Percentiles rank a stretch among this genome's conserved stretches.
phyloP scores from a whole-genome alignment of 257 asterid species.

The Nicotiana attenuata region DNA sequence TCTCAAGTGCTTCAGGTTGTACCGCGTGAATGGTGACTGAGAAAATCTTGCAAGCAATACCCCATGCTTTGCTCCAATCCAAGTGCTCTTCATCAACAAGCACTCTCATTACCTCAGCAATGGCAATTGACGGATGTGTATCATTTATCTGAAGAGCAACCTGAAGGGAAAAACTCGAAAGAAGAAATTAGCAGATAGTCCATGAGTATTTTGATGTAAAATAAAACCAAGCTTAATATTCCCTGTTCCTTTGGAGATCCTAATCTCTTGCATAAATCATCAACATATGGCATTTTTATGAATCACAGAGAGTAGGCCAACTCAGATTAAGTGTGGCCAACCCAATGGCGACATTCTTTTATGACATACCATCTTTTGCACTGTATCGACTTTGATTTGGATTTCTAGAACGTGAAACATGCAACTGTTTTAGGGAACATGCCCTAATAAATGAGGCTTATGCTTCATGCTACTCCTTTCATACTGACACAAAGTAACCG shows the following conservation, averaged over 20 bases:
- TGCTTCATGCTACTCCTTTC: background rate
- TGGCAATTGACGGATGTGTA: conserved; percentile 49
- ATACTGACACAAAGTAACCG: background rate
- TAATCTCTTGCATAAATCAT: background rate
- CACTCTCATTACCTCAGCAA: conserved; percentile 46
- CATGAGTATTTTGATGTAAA: background rate
- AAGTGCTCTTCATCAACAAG: conserved; percentile 43
- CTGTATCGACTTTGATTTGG: background rate
- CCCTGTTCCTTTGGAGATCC: background rate
- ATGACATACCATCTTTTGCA: background rate
- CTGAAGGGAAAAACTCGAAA: conserved; percentile 15
- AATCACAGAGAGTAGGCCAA: background rate
- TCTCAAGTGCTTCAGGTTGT: conserved; percentile 42
- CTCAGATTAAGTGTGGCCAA: background rate
- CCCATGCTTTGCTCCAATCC: conserved; percentile 44
- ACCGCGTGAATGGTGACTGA: conserved; percentile 44
- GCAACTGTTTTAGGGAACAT: background rate
- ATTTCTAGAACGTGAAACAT: background rate
- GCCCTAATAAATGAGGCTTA: background rate
- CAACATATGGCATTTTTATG: background rate
- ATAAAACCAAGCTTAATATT: background rate
- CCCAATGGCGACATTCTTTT: background rate
- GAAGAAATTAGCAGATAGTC: conserved; percentile 5
- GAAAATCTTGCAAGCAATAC: conserved; percentile 31
- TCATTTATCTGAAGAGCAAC: conserved; percentile 52